These are phyloP conservation scores for Termitomyces sp. DNA, from an alignment of 768 basidiomycete species.

Conservation along the genomic window DNA sequence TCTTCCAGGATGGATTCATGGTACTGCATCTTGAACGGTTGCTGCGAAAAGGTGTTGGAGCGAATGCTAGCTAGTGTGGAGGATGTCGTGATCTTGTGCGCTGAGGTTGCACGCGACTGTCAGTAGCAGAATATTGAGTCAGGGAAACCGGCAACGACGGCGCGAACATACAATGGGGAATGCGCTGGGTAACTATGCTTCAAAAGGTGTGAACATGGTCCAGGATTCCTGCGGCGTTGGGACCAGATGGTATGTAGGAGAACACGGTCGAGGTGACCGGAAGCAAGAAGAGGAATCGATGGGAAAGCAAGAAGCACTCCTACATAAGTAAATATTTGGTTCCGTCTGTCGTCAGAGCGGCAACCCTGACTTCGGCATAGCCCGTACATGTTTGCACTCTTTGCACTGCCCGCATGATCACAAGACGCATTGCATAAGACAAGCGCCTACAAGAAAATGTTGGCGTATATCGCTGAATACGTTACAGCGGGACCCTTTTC, in stretches of 20 bases:
- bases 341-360: background rate
- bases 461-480: background rate
- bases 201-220: constrained; percentile 12
- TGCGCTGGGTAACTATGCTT: background rate
- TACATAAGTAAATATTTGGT: constrained; percentile 13
- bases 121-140: constrained; percentile 1
- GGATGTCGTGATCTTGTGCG: background rate
- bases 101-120: constrained; percentile 2
- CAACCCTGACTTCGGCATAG: constrained; percentile 10
- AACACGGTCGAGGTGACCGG: constrained; percentile 5
- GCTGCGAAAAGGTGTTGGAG: background rate
- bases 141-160: background rate
- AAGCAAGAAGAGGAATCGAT: constrained; percentile 7
- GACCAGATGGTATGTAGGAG: background rate
- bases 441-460: background rate
- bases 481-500: background rate
- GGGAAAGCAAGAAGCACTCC: constrained; percentile 1
- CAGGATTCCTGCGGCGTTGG: constrained; percentile 5
- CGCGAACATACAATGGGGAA: constrained; percentile 6
- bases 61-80: background rate
- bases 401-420: constrained; percentile 13
- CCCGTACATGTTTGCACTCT: too few species aligned
- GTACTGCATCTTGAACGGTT: background rate
- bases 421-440: background rate
- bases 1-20: background rate